Percentiles rank a stretch among this genome's conserved stretches.
phyloP scores from a whole-genome alignment of 805 yeast species.

The Starmerella stellata region DNA sequence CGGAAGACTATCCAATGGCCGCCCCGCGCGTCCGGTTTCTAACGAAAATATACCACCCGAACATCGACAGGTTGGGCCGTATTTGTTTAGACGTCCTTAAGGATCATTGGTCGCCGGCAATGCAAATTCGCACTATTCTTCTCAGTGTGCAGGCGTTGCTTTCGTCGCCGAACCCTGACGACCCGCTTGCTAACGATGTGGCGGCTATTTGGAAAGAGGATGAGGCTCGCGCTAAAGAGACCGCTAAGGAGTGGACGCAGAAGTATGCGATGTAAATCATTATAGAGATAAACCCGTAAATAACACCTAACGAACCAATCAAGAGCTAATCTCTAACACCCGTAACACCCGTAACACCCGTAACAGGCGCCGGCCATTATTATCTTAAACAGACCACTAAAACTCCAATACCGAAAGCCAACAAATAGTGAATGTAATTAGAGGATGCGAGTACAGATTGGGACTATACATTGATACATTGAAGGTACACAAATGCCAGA shows the following conservation, averaged over 20 bases:
- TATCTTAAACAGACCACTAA: no score
- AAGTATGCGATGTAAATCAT: constrained; percentile 30
- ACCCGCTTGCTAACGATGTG: constrained; percentile 93
- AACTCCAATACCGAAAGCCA: no score
- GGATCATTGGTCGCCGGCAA: constrained; percentile 93
- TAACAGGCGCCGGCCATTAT: no score
- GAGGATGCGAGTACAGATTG: no score
- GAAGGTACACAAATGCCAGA: no score
- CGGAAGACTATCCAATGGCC: constrained; percentile 96
- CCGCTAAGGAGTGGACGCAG: constrained; percentile 61
- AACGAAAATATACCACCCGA: constrained; percentile 90
- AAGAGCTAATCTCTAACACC: no score
- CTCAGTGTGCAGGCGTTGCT: constrained; percentile 81
- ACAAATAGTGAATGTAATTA: no score
- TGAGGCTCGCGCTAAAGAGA: constrained; percentile 58
- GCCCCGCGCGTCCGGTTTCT: constrained; percentile 91
- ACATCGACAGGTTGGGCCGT: constrained; percentile 85
- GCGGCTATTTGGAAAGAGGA: constrained; percentile 91
- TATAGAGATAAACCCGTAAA: no score
- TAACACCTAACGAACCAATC: no score
- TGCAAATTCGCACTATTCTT: constrained; percentile 82
- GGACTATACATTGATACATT: no score
- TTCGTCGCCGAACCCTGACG: constrained; percentile 96
- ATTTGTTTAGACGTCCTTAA: constrained; percentile 90
- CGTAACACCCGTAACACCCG: no score